Conservation (phyloP, 2,329 filamentous ascomycete species). For the Microthyrium microscopicum region DNA sequence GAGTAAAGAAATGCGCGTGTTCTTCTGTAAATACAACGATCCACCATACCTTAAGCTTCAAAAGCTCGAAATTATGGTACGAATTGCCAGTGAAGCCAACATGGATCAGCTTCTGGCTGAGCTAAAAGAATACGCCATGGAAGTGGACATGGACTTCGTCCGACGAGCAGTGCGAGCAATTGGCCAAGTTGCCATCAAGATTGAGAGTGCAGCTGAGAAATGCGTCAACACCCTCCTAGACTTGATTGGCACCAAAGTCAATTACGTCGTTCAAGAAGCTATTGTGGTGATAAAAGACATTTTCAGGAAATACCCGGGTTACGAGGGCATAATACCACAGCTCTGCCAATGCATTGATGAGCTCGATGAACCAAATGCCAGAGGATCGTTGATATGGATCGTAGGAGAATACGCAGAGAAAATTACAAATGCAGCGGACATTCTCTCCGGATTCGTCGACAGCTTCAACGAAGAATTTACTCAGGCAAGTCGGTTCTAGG, state of each 20-base stretch:
- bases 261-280: slow-evolving; percentile 96
- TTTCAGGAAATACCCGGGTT: slow-evolving; percentile 90
- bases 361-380: slow-evolving; percentile 79
- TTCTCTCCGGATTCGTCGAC: slow-evolving; percentile 79
- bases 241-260: slow-evolving; percentile 91
- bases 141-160: slow-evolving; percentile 99
- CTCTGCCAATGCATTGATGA: slow-evolving; percentile 95
- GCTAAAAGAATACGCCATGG: slow-evolving; percentile 90
- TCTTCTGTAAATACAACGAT: slow-evolving; percentile 99
- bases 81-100: slow-evolving; percentile 94
- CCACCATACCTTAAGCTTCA: slow-evolving; percentile 94
- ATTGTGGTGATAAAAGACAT: slow-evolving; percentile 99
- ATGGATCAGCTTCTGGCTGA: slow-evolving; percentile 89
- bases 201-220: slow-evolving; percentile 84
- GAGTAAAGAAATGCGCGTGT: slow-evolving; percentile 92
- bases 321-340: slow-evolving; percentile 93
- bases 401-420: slow-evolving; percentile 98
- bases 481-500: slow-evolving; percentile 39
- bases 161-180: slow-evolving; percentile 88
- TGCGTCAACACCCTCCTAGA: slow-evolving; percentile 90
- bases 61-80: slow-evolving; percentile 97
- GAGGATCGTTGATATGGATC: slow-evolving; percentile 92
- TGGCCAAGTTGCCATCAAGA: slow-evolving; percentile 96
- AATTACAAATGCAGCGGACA: slow-evolving; percentile 96
- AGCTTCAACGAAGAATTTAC: slow-evolving; percentile 93